Percentiles rank a stretch among this genome's conserved stretches.
These are phyloP conservation scores for Fusarium piperis DNA, from an alignment of 2,329 filamentous ascomycete genomes.

Conservation along the genomic window DNA sequence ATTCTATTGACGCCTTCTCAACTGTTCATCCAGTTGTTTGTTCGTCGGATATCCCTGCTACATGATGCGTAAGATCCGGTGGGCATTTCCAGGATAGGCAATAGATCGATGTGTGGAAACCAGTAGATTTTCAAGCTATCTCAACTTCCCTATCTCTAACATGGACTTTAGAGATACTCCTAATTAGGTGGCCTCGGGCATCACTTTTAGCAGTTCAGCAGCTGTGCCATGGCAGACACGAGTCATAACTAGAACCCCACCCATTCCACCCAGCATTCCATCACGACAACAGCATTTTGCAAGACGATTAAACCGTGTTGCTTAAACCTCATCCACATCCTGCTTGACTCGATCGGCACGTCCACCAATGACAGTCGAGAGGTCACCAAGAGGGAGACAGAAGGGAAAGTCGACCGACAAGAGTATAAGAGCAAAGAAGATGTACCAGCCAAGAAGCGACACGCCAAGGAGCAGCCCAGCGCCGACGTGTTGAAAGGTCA, in stretches of 20 bases:
- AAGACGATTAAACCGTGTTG: not conserved
- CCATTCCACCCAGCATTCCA: not conserved
- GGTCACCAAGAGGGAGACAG: constrained; percentile 59
- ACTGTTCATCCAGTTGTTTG: not conserved
- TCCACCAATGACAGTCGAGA: constrained; percentile 54
- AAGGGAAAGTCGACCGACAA: constrained; percentile 62
- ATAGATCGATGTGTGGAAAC: not conserved
- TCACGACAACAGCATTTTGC: not conserved
- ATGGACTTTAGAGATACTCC: not conserved
- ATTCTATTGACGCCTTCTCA: not conserved
- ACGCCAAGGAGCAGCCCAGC: constrained; percentile 38
- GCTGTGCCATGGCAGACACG: not conserved
- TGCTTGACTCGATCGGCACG: not conserved
- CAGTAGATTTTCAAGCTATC: not conserved
- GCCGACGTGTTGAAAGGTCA: constrained; percentile 42
- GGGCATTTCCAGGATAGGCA: not conserved
- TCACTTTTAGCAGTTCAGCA: not conserved
- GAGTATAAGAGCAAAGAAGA: constrained; percentile 59
- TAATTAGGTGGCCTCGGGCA: not conserved
- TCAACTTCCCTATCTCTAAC: not conserved
- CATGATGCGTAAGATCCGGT: not conserved
- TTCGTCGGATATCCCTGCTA: not conserved
- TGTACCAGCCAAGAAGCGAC: constrained; percentile 57
- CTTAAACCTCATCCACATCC: constrained; percentile 17
- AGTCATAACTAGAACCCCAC: not conserved